Evolutionary conservation across 441 rosid species (phyloP), one percentile per base, ranked within the genome.

Genomic region (Euphorbia celastroides): DNA sequence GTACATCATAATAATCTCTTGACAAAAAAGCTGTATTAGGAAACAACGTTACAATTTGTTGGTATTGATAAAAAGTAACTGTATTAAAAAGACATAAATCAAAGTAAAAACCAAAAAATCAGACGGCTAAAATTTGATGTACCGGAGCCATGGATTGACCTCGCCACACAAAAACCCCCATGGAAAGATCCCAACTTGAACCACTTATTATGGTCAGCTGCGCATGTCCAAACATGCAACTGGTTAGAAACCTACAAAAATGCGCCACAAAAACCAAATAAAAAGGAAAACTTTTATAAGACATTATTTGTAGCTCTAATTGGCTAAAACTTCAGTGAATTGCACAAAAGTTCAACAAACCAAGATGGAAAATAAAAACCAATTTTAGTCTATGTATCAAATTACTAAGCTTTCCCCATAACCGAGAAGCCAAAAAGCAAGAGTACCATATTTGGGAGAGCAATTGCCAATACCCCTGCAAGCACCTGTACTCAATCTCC

Each of bases 131-230:
- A 62, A 31, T 31, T 28, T 30, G 17, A 64, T 25, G 48, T 79
- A 92, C 99, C 97, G 31, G 97, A 82, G 76, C 94, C 87, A 74
- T 92, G 98, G 77, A 94, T 77, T 51, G 81, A 84, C 72, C 98
- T 84, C 26, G 81, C 57, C 23, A 79, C 61, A 56, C 84, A 80
- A 70, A 79, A 74, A 60, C 70, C 74, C 17, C 67, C 31, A 79
- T 67, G 72, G n/a, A 81, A 72, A 77, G 72, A 75, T 62, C 90
- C 83, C 72, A 82, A 55, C 9, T 66, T 68, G 72, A 81, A 72
- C 82, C 86, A 76, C 72, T 65, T 80, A 72, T 80, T 83, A 58
- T 63, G 64, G 64, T 77, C 70, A 68, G 74, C 98, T 92, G 83
- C 91, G 67, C 36, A 79, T 66, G 65, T 20, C 58, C 48, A 66